A percentile compares a stretch with the other conserved stretches of the same genome.
Conservation (phyloP, 2,329 filamentous ascomycete genomes). For the Leptographium lundbergii region DNA sequence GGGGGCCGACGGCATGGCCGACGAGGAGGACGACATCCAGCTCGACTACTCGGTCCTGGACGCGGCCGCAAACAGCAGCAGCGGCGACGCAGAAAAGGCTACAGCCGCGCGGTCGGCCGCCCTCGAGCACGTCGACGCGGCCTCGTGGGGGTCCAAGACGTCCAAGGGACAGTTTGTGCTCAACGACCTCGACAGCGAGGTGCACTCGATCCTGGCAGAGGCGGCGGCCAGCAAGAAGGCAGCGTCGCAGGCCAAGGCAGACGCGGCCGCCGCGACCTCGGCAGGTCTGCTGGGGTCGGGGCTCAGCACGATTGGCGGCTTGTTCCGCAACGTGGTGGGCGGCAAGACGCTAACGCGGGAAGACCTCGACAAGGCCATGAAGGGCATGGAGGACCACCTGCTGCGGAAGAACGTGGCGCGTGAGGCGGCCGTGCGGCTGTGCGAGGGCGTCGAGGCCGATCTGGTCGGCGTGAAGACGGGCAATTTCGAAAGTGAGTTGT, state of each 20-base stretch:
- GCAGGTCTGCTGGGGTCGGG: constrained; percentile 62
- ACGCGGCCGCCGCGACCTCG: constrained; percentile 15
- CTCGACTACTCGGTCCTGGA: constrained; percentile 77
- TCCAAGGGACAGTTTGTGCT: constrained; percentile 91
- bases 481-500: constrained; percentile 59
- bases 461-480: constrained; percentile 83
- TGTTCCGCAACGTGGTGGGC: constrained; percentile 90
- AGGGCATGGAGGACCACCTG: constrained; percentile 91
- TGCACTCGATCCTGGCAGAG: constrained; percentile 74
- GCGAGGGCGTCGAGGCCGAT: constrained; percentile 82
- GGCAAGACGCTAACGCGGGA: constrained; percentile 84
- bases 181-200: constrained; percentile 86
- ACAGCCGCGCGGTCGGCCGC: constrained; percentile 33
- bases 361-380: constrained; percentile 84
- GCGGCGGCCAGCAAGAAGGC: constrained; percentile 36
- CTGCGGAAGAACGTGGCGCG: constrained; percentile 92
- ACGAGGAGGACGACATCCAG: constrained; percentile 69
- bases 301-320: constrained; percentile 68
- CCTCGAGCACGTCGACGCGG: constrained; percentile 62
- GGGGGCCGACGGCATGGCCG: constrained; percentile 78
- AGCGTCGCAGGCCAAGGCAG: constrained; percentile 26
- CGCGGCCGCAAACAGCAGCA: constrained; percentile 38
- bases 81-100: constrained; percentile 23
- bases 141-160: constrained; percentile 75
- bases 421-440: constrained; percentile 83